A percentile compares a stretch with the other conserved stretches of the same genome.
Evolutionary conservation across 441 rosid genomes (phyloP).

Genomic region (Adansonia gregorii): DNA sequence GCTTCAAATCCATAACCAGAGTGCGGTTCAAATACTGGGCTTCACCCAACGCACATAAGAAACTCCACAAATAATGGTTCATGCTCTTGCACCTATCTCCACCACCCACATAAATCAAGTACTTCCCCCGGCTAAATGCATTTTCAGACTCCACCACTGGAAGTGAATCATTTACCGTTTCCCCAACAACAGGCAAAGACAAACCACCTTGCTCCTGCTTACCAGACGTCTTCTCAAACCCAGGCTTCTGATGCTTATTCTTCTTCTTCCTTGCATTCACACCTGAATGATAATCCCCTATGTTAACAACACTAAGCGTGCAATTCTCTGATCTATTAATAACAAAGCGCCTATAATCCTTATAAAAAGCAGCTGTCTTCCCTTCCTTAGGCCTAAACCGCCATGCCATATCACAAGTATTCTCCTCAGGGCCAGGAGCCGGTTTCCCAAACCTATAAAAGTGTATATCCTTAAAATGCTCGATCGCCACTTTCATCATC

Average conservation of each 20-base stretch:
- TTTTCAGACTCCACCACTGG: conserved; percentile 79
- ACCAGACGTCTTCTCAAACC: conserved; percentile 53
- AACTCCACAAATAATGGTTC: conserved; percentile 92
- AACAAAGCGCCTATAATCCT: conserved; percentile 82
- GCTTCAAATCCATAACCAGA: conserved; percentile 80
- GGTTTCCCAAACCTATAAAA: conserved; percentile 90
- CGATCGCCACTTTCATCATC: conserved; percentile 83
- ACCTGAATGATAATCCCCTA: conserved; percentile 90
- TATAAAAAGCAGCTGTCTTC: conserved; percentile 74
- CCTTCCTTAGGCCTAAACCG: conserved; percentile 90
- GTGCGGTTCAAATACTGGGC: conserved; percentile 89
- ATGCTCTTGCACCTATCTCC: conserved; percentile 92
- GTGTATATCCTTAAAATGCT: conserved; percentile 76
- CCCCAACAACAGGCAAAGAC: conserved; percentile 67
- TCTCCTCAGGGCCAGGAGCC: conserved; percentile 52
- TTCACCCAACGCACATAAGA: conserved; percentile 92
- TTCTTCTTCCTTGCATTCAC: conserved; percentile 84
- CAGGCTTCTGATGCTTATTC: conserved; percentile 63
- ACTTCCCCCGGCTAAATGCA: conserved; percentile 64
- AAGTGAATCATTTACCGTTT: conserved; percentile 73
- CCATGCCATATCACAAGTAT: conserved; percentile 91
- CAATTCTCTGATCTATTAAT: conserved; percentile 69
- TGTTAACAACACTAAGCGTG: conserved; percentile 51
- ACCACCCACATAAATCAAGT: conserved; percentile 76
- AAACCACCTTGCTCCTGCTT: conserved; percentile 33